Evolutionary conservation across 2,329 filamentous ascomycete species (phyloP), one percentile per base, ranked within the genome.

Genomic region (Penicillium sp.): DNA sequence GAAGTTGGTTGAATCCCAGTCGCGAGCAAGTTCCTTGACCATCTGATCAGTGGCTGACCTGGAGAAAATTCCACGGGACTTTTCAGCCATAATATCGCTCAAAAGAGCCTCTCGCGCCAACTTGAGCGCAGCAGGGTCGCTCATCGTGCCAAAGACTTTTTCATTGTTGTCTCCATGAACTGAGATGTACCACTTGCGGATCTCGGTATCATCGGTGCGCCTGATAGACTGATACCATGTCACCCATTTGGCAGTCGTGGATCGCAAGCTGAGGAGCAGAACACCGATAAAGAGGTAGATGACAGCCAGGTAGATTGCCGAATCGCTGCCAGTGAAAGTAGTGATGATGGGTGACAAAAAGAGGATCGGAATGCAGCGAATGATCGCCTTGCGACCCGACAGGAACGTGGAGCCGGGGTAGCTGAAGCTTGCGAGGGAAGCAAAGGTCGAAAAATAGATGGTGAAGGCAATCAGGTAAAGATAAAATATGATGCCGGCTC

Each of bases 391-490:
- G 25, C 86, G 81, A 0, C 85, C 84, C n/a, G 84, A 86, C 5
- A 83, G 77, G 60, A 86, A 82, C 1, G 78, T 76, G n/a, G 82
- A 83, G 5, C 81, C 82, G 0, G 80, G 81, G 57, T 85, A 81
- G 60, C 85, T 81, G 75, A 81, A 82, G 22, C 79, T 82, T n/a
- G 80, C 77, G 61, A 83, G 76, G 8, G 78, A 79, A 52, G 85
- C 85, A 47, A 88, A 78, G 1, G 85, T 71, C 15, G 83, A 83
- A 41, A 88, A 79, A 67, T 88, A 88, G 2, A 83, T 80, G 6
- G 85, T 84, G 43, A 88, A 73, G 25, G 80, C 78, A 37, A 86
- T 71, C 2, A 88, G 76, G 62, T 88, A 88, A 49, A 86, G 80
- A 60, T 85, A 81, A 68, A 87, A 88, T 12, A 87, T 76, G 11